Conservation (phyloP, 805 yeast genomes). For the Cyberlindnera saturnus region DNA sequence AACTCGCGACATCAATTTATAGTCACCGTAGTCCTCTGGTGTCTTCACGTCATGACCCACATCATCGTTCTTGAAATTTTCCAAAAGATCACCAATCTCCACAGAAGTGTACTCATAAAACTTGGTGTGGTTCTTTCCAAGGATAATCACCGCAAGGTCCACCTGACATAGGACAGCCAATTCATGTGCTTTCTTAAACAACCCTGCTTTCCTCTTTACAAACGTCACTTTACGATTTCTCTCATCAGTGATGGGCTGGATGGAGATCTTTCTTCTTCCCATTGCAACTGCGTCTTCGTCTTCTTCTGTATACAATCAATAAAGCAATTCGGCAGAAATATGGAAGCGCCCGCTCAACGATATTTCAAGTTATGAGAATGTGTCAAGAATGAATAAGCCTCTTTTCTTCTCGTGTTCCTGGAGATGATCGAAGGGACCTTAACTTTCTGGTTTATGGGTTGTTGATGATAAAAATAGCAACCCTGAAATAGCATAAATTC, state of each 20-base stretch:
- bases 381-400: no score
- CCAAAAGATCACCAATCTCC: conserved; percentile 46
- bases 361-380: no score
- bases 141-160: conserved; percentile 83
- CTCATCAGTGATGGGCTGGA: conserved; percentile 86
- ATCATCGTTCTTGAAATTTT: conserved; percentile 28
- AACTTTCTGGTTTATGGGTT: no score
- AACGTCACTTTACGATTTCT: conserved; percentile 83
- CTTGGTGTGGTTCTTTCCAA: conserved; percentile 71
- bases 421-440: no score
- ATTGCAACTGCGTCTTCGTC: conserved; percentile 30
- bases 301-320: background rate
- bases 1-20: conserved; percentile 26
- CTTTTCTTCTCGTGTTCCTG: no score
- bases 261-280: conserved; percentile 97
- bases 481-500: no score
- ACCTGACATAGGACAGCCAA: conserved; percentile 86
- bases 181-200: conserved; percentile 61
- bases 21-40: conserved; percentile 64
- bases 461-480: no score
- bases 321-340: no score
- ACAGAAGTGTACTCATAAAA: conserved; percentile 81
- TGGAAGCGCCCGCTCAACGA: no score
- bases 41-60: conserved; percentile 51
- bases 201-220: conserved; percentile 89